These are phyloP conservation scores for Rhizopogon vinicolor DNA, from an alignment of 768 basidiomycete species.

Conservation along the genomic window DNA sequence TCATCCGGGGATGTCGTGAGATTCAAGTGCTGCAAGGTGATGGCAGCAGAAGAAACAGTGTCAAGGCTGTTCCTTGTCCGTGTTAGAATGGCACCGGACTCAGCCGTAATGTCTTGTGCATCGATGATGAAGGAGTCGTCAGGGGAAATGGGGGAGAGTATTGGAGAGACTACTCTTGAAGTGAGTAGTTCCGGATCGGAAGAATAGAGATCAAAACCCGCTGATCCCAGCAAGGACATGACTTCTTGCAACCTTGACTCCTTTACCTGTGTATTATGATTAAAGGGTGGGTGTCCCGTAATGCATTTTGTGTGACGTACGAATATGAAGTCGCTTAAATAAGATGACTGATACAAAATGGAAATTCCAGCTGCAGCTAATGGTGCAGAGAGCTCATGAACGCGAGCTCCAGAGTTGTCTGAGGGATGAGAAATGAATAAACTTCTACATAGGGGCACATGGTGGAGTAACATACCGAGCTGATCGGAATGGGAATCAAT, in stretches of 20 bases:
- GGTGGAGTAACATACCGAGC: slow-evolving; percentile 41
- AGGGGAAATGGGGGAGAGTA: slow-evolving; percentile 28
- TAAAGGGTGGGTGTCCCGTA: background rate
- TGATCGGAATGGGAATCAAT: slow-evolving; percentile 76
- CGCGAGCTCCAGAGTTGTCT: slow-evolving; percentile 70
- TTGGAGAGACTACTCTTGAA: slow-evolving; percentile 23
- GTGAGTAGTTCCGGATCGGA: slow-evolving; percentile 36
- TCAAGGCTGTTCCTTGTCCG: slow-evolving; percentile 39
- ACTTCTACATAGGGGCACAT: slow-evolving; percentile 2
- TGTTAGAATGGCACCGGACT: slow-evolving; percentile 44
- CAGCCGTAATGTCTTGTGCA: slow-evolving; percentile 25
- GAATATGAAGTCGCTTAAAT: slow-evolving; percentile 80
- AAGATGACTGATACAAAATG: slow-evolving; percentile 79
- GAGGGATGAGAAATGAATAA: slow-evolving; percentile 4
- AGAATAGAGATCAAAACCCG: slow-evolving; percentile 65
- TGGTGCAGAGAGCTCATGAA: slow-evolving; percentile 72
- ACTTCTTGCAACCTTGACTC: slow-evolving; percentile 59
- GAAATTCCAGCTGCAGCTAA: slow-evolving; percentile 75
- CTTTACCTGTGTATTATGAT: slow-evolving; percentile 47
- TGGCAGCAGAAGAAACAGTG: slow-evolving; percentile 12
- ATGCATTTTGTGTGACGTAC: slow-evolving; percentile 35
- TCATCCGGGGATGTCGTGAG: slow-evolving; percentile 1
- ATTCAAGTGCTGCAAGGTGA: slow-evolving; percentile 5
- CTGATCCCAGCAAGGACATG: slow-evolving; percentile 50
- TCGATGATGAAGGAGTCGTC: slow-evolving; percentile 25